These are phyloP conservation scores for Mitragyna speciosa DNA, from an alignment of 257 asterid genomes.

Conservation along the genomic window DNA sequence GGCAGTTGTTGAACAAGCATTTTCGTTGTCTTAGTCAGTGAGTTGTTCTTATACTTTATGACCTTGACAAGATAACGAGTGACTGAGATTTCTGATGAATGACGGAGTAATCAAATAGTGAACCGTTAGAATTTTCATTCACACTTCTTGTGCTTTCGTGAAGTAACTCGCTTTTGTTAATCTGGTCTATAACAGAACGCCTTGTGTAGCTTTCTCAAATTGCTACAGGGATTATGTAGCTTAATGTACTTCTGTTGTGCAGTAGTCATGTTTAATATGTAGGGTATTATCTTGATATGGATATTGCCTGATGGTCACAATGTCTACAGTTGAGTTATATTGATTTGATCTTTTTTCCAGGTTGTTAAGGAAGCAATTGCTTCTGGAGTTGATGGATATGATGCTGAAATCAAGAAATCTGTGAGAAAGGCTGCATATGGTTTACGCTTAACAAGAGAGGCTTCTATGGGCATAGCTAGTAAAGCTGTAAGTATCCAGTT, in stretches of 20 bases:
- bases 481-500: no score
- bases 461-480: no score
- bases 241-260: not conserved
- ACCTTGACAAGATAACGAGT: no score
- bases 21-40: no score
- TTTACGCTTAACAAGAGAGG: no score
- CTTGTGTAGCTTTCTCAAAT: not conserved
- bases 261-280: not conserved
- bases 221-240: not conserved
- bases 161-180: no score
- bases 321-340: not conserved
- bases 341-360: slow-evolving; percentile 38
- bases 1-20: no score
- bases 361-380: slow-evolving; percentile 84
- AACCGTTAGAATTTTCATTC: no score
- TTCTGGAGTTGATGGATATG: slow-evolving; percentile 79
- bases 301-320: not conserved
- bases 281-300: not conserved
- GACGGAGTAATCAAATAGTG: no score
- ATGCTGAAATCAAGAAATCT: slow-evolving; percentile 59
- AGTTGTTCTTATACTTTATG: no score
- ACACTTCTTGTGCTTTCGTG: no score
- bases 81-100: no score
- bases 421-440: slow-evolving; percentile 95
- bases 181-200: not conserved